Evolutionary conservation across 805 yeast genomes (phyloP).

Genomic region (Kuraishia capsulata): DNA sequence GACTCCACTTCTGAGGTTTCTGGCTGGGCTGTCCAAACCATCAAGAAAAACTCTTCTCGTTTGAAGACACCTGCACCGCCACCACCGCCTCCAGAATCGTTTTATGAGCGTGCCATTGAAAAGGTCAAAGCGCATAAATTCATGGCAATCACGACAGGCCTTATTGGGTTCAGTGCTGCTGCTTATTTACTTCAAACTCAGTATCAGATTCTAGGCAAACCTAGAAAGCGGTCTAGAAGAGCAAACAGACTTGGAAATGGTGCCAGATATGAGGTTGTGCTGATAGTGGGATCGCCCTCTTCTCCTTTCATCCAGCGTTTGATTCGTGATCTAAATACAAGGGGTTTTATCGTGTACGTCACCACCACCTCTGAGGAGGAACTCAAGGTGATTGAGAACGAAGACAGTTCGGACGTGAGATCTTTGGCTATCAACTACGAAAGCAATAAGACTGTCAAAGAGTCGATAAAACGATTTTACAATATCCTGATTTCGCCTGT

Average conservation of each 20-base stretch:
- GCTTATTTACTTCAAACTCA: constrained; percentile 4
- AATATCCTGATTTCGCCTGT: constrained; percentile 43
- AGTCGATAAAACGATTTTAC: constrained; percentile 40
- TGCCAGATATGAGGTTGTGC: constrained; percentile 64
- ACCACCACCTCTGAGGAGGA: constrained; percentile 62
- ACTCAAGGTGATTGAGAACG: constrained; percentile 39
- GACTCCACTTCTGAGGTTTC: background rate
- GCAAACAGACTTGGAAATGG: constrained; percentile 62
- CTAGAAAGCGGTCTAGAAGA: constrained; percentile 25
- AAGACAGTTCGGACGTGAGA: constrained; percentile 61
- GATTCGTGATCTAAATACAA: constrained; percentile 63
- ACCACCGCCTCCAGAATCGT: background rate
- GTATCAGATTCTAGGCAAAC: too few relatives aligned
- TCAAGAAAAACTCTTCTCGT: background rate
- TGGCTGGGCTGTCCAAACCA: background rate
- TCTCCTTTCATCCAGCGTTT: constrained; percentile 65
- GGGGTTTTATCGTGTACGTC: constrained; percentile 78
- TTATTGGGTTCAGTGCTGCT: constrained; percentile 1
- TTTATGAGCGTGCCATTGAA: background rate
- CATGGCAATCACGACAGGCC: background rate
- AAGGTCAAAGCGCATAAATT: background rate
- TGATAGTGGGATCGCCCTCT: constrained; percentile 68
- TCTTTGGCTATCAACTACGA: constrained; percentile 48
- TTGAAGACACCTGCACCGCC: background rate
- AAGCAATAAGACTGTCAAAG: constrained; percentile 29